Conservation (phyloP, 2,329 filamentous ascomycete genomes). For the Ascochyta lentis region DNA sequence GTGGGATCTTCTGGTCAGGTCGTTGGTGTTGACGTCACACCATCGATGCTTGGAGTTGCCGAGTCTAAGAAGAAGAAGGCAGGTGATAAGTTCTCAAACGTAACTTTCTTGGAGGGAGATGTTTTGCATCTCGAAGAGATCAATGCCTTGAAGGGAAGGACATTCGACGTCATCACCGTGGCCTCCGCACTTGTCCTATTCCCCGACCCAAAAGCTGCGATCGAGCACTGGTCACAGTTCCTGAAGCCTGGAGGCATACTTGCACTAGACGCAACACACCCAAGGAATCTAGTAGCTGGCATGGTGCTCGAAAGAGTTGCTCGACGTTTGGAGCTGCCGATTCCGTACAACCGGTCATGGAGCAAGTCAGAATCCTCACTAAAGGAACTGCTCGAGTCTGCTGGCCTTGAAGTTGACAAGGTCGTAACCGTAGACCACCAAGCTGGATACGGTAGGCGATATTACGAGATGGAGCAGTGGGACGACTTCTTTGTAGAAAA, state of each 20-base stretch:
- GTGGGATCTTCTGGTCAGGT: conserved; percentile 50
- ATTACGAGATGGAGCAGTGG: conserved; percentile 38
- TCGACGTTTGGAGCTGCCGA: conserved; percentile 36
- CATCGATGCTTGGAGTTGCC: conserved; percentile 51
- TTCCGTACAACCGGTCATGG: conserved; percentile 49
- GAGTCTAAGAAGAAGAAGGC: conserved; percentile 36
- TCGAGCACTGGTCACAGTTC: conserved; percentile 48
- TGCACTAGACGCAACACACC: conserved; percentile 50
- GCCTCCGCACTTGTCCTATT: conserved; percentile 53
- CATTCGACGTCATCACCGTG: conserved; percentile 48
- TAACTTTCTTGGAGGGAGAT: conserved; percentile 47
- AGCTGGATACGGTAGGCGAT: conserved; percentile 38
- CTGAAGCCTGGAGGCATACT: conserved; percentile 52
- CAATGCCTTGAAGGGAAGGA: conserved; percentile 29
- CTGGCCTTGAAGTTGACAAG: conserved; percentile 46
- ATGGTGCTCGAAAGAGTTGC: conserved; percentile 49
- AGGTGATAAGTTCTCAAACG: conserved; percentile 38
- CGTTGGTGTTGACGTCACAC: conserved; percentile 51
- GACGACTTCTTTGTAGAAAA: conserved; percentile 48
- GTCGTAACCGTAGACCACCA: conserved; percentile 44
- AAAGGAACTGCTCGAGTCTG: conserved; percentile 39
- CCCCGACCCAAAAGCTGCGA: conserved; percentile 44
- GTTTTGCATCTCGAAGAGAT: conserved; percentile 45
- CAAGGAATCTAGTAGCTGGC: conserved; percentile 46
- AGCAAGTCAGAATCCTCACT: conserved; percentile 44